Conservation (phyloP, 2,329 filamentous ascomycete species). For the Juglanconis sp. region DNA sequence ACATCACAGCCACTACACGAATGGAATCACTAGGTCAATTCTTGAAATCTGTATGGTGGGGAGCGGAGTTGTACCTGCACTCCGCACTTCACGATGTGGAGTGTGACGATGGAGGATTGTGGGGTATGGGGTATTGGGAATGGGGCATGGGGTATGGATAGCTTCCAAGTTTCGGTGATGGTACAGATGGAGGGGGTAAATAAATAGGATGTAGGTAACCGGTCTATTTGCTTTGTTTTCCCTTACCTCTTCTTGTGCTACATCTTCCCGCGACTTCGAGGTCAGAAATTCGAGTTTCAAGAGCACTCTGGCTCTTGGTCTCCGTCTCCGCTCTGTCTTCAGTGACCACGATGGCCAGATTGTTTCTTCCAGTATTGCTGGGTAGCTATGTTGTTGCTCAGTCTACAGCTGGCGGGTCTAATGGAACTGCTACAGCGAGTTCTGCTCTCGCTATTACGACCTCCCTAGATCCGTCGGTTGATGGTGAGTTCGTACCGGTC, state of each 20-base stretch:
- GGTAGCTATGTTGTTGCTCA: conserved; percentile 2
- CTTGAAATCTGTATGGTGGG: too few relatives aligned
- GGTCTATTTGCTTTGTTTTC: neutral
- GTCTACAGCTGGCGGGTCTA: neutral
- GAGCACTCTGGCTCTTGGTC: neutral
- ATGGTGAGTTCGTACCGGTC: neutral
- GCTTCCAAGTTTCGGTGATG: neutral
- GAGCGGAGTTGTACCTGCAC: neutral
- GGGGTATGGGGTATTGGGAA: neutral
- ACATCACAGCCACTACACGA: too few relatives aligned
- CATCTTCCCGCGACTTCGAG: neutral
- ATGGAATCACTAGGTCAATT: too few relatives aligned
- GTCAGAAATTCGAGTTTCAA: neutral
- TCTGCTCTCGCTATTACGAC: conserved; percentile 1
- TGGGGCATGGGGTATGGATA: neutral
- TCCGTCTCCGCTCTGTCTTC: neutral
- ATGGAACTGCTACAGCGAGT: neutral
- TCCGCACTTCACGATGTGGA: conserved; percentile 4
- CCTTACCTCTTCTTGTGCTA: neutral
- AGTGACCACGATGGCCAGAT: neutral
- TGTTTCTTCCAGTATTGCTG: conserved; percentile 3
- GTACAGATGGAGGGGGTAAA: neutral
- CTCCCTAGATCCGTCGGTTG: conserved; percentile 4
- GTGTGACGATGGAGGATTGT: neutral
- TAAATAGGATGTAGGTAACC: neutral